Evolutionary conservation across 305 asterid species (phyloP).

Genomic region (Solanum hybrid): DNA sequence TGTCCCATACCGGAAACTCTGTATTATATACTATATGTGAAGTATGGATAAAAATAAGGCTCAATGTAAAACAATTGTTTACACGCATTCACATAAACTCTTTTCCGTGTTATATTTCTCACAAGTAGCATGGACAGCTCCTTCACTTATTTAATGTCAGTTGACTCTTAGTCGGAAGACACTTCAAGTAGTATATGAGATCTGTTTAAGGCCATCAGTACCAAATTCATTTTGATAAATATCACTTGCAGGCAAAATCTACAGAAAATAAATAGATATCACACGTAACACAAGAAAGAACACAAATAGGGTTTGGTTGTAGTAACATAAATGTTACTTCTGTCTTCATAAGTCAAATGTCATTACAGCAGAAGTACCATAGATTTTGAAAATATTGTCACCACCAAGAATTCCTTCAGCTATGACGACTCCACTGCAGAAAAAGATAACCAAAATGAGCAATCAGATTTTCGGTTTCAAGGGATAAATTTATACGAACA

Average conservation of each 20-base stretch:
- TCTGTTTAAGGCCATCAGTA: not conserved
- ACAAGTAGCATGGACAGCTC: not conserved
- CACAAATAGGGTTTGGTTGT: not conserved
- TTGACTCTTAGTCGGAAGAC: not conserved
- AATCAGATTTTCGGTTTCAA: not conserved
- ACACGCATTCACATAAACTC: not conserved
- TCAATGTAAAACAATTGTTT: not conserved
- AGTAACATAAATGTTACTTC: not conserved
- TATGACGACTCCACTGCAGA: conserved; percentile 91
- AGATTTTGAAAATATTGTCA: conserved; percentile 42
- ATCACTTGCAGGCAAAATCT: not conserved
- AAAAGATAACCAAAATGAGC: conserved; percentile 12
- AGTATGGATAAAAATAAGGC: not conserved
- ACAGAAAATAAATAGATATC: not conserved
- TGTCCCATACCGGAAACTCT: not conserved
- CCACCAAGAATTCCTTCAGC: conserved; percentile 69
- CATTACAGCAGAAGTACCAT: conserved; percentile 37
- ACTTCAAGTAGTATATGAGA: not conserved
- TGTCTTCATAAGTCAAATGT: not conserved
- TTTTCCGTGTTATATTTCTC: not conserved
- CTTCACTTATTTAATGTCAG: not conserved
- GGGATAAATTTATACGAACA: not conserved
- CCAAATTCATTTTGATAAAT: not conserved
- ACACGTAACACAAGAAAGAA: not conserved
- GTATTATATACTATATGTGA: not conserved